Percentiles rank a stretch among this genome's conserved stretches.
These are phyloP conservation scores for Candida rishiriensis DNA, from an alignment of 805 yeast species.

Conservation along the genomic window DNA sequence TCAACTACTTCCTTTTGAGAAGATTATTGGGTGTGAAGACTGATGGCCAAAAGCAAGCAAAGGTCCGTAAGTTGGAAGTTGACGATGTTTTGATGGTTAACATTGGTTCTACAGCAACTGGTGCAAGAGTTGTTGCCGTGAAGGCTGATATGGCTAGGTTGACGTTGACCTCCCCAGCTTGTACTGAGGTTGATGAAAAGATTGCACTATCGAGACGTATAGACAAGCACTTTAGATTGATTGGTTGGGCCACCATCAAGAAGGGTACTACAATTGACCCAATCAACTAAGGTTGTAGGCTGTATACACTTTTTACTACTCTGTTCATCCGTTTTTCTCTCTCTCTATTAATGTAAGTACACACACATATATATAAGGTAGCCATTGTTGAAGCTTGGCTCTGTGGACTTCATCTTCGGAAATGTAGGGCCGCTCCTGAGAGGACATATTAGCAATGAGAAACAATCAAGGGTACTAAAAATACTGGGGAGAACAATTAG, in stretches of 20 bases:
- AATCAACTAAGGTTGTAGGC: conserved; percentile 34
- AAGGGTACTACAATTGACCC: conserved; percentile 90
- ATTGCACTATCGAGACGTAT: conserved; percentile 98
- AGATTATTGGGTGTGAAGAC: conserved; percentile 98
- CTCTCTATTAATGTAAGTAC: background rate
- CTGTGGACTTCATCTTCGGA: too few species aligned
- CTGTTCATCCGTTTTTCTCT: background rate
- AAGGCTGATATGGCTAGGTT: conserved; percentile 99
- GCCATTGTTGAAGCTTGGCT: too few species aligned
- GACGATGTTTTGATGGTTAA: conserved; percentile 98
- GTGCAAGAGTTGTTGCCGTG: conserved; percentile 97
- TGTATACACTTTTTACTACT: background rate
- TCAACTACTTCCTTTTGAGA: conserved; percentile 93
- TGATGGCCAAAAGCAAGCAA: conserved; percentile 94
- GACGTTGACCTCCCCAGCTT: conserved; percentile 94
- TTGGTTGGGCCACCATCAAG: conserved; percentile 99
- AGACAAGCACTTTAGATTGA: conserved; percentile 99
- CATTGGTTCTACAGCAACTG: conserved; percentile 98
- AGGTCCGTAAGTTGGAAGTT: conserved; percentile 88
- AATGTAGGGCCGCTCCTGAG: too few species aligned
- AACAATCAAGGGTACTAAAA: too few species aligned
- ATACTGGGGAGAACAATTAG: too few species aligned
- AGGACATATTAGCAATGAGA: too few species aligned
- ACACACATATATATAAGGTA: background rate
- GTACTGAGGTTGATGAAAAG: conserved; percentile 97